Conservation (phyloP, 495 filamentous ascomycete species). For the Stereocaulon alpinum region DNA sequence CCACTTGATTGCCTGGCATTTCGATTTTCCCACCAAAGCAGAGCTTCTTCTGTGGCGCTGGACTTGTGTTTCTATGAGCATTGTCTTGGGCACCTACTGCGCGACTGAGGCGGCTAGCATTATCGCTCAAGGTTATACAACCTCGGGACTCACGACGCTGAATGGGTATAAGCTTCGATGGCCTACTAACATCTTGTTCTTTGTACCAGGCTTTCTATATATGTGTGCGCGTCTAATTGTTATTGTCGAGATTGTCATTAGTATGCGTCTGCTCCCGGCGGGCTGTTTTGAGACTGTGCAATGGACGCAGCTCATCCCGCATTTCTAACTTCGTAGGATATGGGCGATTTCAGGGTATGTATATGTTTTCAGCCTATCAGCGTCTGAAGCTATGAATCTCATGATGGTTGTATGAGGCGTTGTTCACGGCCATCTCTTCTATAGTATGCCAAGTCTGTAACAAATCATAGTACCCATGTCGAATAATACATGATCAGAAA, state of each 20-base stretch:
- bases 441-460: too few relatives aligned
- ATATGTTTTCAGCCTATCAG: too few relatives aligned
- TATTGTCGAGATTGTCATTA: slow-evolving; percentile 15
- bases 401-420: too few relatives aligned
- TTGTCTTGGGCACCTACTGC: slow-evolving; percentile 7
- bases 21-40: slow-evolving; percentile 29
- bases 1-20: slow-evolving; percentile 32
- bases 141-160: slow-evolving; percentile 6
- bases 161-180: slow-evolving; percentile 19
- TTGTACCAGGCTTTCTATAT: slow-evolving; percentile 17
- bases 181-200: slow-evolving; percentile 19
- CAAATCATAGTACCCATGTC: too few relatives aligned
- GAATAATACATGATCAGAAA: too few relatives aligned
- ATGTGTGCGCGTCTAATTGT: slow-evolving; percentile 15
- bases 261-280: slow-evolving; percentile 16
- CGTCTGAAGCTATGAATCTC: too few relatives aligned
- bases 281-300: slow-evolving; percentile 17
- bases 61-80: slow-evolving; percentile 5
- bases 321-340: too few relatives aligned
- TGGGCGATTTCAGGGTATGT: too few relatives aligned
- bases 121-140: slow-evolving; percentile 9
- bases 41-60: slow-evolving; percentile 30
- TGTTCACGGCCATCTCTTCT: too few relatives aligned
- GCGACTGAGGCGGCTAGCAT: slow-evolving; percentile 13
- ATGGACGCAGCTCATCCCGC: slow-evolving; percentile 20